A percentile compares a stretch with the other conserved stretches of the same genome.
phyloP scores from a whole-genome alignment of 2,329 filamentous ascomycete species.

The Bipolaris cookei region DNA sequence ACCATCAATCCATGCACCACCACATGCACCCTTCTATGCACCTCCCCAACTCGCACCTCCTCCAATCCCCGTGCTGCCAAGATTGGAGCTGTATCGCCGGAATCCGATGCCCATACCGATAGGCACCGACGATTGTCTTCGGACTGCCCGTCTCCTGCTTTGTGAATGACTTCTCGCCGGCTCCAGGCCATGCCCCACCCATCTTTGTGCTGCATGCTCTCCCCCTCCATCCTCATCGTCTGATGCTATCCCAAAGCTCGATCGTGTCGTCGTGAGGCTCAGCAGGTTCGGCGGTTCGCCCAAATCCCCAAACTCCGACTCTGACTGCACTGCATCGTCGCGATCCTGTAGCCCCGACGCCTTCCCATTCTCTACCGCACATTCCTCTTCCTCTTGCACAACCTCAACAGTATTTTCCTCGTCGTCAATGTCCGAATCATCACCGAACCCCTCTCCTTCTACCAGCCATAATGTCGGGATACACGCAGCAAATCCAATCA shows the following conservation, averaged over 20 bases:
- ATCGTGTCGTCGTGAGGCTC: conserved; percentile 41
- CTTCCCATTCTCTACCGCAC: not conserved
- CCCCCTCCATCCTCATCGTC: conserved; percentile 34
- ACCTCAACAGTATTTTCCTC: conserved; percentile 36
- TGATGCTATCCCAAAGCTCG: conserved; percentile 31
- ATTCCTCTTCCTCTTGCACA: conserved; percentile 27
- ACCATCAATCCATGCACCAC: not conserved
- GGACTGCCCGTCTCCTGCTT: conserved; percentile 40
- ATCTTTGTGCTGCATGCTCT: conserved; percentile 14
- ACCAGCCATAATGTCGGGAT: conserved; percentile 76
- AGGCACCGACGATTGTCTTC: conserved; percentile 52
- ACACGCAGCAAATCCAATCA: conserved; percentile 68
- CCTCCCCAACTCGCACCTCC: conserved; percentile 46
- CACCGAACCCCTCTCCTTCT: conserved; percentile 72
- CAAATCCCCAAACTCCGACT: conserved; percentile 49
- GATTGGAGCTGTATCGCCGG: conserved; percentile 53
- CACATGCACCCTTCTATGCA: conserved; percentile 1
- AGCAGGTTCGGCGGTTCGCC: conserved; percentile 41
- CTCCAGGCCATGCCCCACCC: conserved; percentile 22
- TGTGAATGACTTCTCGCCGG: conserved; percentile 37
- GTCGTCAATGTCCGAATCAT: conserved; percentile 46
- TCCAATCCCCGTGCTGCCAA: conserved; percentile 50
- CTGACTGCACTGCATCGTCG: conserved; percentile 32
- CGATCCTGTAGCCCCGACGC: conserved; percentile 3
- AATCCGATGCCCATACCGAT: conserved; percentile 56